Conservation (phyloP, 331 rosid genomes). For the Acacia pycnantha region DNA sequence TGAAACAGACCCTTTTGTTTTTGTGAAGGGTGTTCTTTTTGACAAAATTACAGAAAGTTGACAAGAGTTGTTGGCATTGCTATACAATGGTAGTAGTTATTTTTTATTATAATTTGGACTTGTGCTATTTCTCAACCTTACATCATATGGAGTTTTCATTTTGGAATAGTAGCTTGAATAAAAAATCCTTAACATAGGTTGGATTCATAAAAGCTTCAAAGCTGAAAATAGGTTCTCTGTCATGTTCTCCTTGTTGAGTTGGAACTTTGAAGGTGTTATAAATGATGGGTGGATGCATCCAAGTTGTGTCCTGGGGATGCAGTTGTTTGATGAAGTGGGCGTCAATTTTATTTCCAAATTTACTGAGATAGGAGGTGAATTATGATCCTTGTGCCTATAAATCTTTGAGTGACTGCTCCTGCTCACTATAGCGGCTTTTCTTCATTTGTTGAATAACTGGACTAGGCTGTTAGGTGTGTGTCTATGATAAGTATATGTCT, state of each 20-base stretch:
- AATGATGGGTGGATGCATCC: slow-evolving; percentile 7
- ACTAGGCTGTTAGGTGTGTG: slow-evolving; percentile 19
- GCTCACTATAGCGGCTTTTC: neutral
- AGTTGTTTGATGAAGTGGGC: slow-evolving; percentile 2
- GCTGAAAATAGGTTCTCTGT: slow-evolving; percentile 12
- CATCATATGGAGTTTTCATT: neutral
- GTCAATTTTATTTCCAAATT: slow-evolving; percentile 2
- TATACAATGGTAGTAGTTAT: neutral
- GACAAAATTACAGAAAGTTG: neutral
- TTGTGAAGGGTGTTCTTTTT: slow-evolving; percentile 7
- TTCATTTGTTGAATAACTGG: slow-evolving; percentile 2
- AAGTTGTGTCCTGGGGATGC: neutral
- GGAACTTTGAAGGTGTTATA: neutral
- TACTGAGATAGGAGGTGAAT: neutral
- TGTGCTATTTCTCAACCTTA: neutral
- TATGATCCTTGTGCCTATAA: neutral
- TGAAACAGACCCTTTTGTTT: neutral
- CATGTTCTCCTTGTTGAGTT: neutral
- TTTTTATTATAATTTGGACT: neutral
- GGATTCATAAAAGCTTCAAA: slow-evolving; percentile 7
- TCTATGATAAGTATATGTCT: neutral
- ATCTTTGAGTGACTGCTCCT: neutral
- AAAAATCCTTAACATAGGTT: slow-evolving; percentile 5
- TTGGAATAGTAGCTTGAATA: neutral
- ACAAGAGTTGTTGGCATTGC: neutral